Conservation (phyloP, 2,329 filamentous ascomycete species). For the Trichothecium sympodiale region DNA sequence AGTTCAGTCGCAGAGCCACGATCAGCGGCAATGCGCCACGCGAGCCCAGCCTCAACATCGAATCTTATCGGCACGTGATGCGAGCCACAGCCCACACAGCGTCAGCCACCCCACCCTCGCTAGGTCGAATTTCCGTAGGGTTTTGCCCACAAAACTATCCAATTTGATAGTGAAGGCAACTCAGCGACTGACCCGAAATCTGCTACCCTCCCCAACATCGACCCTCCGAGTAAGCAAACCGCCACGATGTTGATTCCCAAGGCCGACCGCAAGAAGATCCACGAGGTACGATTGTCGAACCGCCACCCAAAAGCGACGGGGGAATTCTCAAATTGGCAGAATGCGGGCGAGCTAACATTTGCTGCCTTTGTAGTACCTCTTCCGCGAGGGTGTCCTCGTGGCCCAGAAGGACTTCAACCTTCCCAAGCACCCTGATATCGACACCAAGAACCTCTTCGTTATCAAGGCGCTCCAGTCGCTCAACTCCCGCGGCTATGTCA, state of each 20-base stretch:
- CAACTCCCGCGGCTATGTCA: conserved; percentile 95
- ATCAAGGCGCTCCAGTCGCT: conserved; percentile 99
- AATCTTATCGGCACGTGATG: conserved; percentile 24
- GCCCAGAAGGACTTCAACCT: conserved; percentile 99
- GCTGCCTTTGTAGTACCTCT: conserved; percentile 63
- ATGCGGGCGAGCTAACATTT: conserved; percentile 5
- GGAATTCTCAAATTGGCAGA: conserved; percentile 2
- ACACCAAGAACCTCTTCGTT: conserved; percentile 99
- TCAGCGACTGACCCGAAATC: conserved; percentile 20
- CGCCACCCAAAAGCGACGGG: neutral
- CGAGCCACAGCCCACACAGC: conserved; percentile 14
- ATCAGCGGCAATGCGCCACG: neutral
- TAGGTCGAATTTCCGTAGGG: conserved; percentile 26
- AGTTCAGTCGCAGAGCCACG: neutral
- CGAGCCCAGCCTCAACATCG: conserved; percentile 15
- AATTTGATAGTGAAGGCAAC: conserved; percentile 27
- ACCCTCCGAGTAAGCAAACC: conserved; percentile 32
- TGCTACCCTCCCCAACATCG: conserved; percentile 39
- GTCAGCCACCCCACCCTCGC: conserved; percentile 20
- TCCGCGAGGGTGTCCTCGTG: conserved; percentile 86
- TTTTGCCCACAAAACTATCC: conserved; percentile 35
- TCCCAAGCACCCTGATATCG: conserved; percentile 94
- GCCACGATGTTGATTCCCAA: conserved; percentile 95
- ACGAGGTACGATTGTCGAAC: conserved; percentile 48
- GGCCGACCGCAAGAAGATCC: conserved; percentile 99